Base-by-base conservation (phyloP, 2,329 filamentous ascomycete genomes). In the Penicillium sp. region DNA sequence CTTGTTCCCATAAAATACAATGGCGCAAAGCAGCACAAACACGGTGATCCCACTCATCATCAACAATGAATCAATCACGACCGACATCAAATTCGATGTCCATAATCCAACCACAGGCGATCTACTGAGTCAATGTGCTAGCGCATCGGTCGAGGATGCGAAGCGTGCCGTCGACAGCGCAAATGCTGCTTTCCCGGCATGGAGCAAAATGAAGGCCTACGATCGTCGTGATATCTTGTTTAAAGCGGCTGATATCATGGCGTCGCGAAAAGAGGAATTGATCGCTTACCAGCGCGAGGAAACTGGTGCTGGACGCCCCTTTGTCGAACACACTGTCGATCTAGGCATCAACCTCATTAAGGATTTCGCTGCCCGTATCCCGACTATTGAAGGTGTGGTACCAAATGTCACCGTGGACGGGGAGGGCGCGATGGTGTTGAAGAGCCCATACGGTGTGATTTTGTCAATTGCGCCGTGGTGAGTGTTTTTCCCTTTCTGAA, bases 381-480 rank as follows among this genome's bases (percentile, higher is more conserved):
- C 66, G 4, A 60, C 60, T 2, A 64, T 77, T 10, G 65, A 67
- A 50, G 75, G 75, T 1, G 55, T 58, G 6, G 70, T 75, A 12
- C 75, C 74, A 0, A 61, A 62, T 2, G 66, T 69, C 13, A 59
- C 58, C 10, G 53, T 75, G 11, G 69, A 76, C 25, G 73, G 71
- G 0, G 71, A 71, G 15, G 71, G 66, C 32, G 84, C 80, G 0
- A 68, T 92, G 48, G 66, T 93, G 3, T 64, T 81, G 46, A 82
- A 80, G 56, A 84, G 89, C 62, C 85, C 87, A 0, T 87, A 78
- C 52, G 87, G 87, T 1, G 85, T 92, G 6, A 73, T 89, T 11
- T 67, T 93, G 18, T 80, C 77, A 2, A 87, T 93, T 60, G 84
- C 83, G 2, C 85, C 87, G 7, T 94, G 87, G 86, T 88, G 69